These are phyloP conservation scores for Moricandia moricandioides DNA, from an alignment of 345 rosid genomes.

Conservation along the genomic window DNA sequence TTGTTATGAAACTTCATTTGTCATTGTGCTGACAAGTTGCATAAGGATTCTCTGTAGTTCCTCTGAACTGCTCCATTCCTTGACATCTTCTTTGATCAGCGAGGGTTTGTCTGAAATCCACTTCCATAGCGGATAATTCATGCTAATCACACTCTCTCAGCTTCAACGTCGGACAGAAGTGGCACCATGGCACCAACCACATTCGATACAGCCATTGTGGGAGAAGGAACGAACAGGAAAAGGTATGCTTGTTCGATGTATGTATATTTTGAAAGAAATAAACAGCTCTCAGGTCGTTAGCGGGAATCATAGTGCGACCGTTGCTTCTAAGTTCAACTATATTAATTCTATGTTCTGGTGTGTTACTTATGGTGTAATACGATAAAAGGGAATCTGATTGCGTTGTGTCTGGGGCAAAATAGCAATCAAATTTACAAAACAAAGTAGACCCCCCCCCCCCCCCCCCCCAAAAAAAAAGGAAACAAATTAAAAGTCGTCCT, in stretches of 20 bases:
- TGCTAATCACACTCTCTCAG: constrained; percentile 61
- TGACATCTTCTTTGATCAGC: constrained; percentile 64
- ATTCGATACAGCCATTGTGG: neutral
- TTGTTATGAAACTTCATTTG: constrained; percentile 17
- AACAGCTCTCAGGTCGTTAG: too few relatives aligned
- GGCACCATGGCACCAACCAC: constrained; percentile 83
- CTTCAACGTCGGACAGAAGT: constrained; percentile 69
- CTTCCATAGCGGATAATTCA: constrained; percentile 60
- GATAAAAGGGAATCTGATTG: neutral
- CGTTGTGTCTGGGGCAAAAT: neutral
- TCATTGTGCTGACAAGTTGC: constrained; percentile 41
- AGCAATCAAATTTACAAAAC: neutral
- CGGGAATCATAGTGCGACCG: too few relatives aligned
- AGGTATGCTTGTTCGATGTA: neutral
- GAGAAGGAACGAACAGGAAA: neutral
- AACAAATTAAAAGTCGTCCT: neutral
- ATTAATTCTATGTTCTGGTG: neutral
- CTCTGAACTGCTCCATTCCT: constrained; percentile 65
- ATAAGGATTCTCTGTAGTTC: constrained; percentile 53
- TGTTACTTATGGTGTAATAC: neutral
- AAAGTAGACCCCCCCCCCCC: neutral
- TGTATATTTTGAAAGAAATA: too few relatives aligned
- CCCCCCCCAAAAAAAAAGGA: too few relatives aligned
- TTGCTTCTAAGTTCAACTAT: neutral
- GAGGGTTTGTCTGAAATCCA: constrained; percentile 36